Evolutionary conservation across 2,329 filamentous ascomycete species (phyloP).

Genomic region (Ophiocordyceps camponoti-leonardi): DNA sequence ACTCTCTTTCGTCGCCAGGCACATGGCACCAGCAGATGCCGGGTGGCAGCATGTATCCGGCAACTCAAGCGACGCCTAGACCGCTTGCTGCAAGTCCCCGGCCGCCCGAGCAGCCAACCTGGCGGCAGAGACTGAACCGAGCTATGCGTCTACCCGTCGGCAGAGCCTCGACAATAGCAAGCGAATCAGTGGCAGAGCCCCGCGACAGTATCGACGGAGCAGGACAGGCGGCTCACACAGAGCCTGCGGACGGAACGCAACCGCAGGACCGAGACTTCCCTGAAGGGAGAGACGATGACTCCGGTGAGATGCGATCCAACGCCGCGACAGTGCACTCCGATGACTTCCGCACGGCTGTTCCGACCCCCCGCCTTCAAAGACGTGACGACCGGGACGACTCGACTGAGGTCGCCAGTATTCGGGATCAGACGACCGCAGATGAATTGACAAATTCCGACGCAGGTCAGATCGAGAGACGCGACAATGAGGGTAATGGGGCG

Average conservation of each 20-base stretch:
- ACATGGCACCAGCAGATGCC: background rate
- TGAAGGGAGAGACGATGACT: background rate
- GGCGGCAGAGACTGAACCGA: constrained; percentile 11
- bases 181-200: constrained; percentile 6
- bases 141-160: constrained; percentile 13
- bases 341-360: constrained; percentile 11
- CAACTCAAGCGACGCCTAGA: background rate
- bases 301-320: constrained; percentile 10
- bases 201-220: background rate
- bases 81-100: background rate
- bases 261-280: background rate
- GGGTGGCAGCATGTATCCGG: background rate
- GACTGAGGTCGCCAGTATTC: background rate
- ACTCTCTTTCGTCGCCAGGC: background rate
- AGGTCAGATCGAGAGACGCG: background rate
- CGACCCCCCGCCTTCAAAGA: background rate
- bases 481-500: background rate
- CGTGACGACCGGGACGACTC: background rate
- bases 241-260: background rate
- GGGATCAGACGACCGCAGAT: background rate
- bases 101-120: constrained; percentile 5
- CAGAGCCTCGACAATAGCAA: constrained; percentile 17
- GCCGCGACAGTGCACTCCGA: constrained; percentile 19
- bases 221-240: background rate
- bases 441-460: too few relatives aligned